These are phyloP conservation scores for Leccinum fallax DNA, from an alignment of 1,284 basidiomycete genomes.

Conservation along the genomic window DNA sequence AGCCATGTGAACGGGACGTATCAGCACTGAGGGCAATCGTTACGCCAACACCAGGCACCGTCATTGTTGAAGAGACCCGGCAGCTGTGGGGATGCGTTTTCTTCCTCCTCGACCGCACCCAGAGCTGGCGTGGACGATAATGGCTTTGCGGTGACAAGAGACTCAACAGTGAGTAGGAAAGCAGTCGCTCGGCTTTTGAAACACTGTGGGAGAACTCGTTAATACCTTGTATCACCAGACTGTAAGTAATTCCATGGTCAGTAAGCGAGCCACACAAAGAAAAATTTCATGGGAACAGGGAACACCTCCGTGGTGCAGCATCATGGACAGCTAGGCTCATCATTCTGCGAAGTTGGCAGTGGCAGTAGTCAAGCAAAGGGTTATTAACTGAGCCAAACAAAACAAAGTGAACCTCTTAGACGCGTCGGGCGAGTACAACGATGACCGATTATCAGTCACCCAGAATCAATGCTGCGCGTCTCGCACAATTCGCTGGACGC, in stretches of 20 bases:
- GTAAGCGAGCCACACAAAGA: no score
- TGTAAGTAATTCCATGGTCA: no score
- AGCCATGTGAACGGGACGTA: constrained; percentile 74
- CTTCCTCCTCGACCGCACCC: constrained; percentile 51
- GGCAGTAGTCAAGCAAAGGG: no score
- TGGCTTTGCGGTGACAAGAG: constrained; percentile 68
- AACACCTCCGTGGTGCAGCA: no score
- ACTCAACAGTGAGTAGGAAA: constrained; percentile 68
- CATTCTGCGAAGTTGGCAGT: no score
- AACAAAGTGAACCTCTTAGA: no score
- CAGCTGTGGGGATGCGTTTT: constrained; percentile 37
- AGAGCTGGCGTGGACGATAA: constrained; percentile 51
- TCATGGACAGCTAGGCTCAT: no score
- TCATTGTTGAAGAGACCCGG: constrained; percentile 67
- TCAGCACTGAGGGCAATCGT: constrained; percentile 68
- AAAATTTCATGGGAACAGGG: no score
- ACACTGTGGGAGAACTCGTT: no score
- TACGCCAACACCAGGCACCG: constrained; percentile 86
- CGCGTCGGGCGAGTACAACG: neutral
- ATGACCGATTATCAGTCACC: constrained; percentile 49
- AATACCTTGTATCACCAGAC: no score
- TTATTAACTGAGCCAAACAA: no score
- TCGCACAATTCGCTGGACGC: constrained; percentile 55
- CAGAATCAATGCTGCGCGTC: constrained; percentile 66
- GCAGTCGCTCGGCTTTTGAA: constrained; percentile 60